Evolutionary conservation across 208 protist genomes (phyloP), one percentile per base, ranked within the genome.

Genomic region (Leptomonas seymouri): DNA sequence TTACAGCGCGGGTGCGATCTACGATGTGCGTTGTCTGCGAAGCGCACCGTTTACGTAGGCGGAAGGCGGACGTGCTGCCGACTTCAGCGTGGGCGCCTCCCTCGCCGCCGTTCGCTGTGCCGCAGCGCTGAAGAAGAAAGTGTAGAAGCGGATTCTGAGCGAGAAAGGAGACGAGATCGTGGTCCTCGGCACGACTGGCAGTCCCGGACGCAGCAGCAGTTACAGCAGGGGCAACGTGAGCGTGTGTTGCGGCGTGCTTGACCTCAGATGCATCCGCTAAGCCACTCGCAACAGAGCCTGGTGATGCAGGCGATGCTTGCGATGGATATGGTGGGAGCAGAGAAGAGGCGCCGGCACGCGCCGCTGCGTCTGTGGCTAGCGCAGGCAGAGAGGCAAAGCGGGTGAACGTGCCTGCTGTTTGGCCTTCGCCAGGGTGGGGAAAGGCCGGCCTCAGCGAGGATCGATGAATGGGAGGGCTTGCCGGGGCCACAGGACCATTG

Each of bases 71-170:
- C 9, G 42, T 3, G 51, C 28, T 18, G 21, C 49, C 12, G 27
- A 9, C 54, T 7, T 25, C 46, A 0, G 6, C 28, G 6, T 5
- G 23, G 23, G 45, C 48, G 7, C 46, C 23, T n/a, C 48, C 48
- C 14, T 12, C 30, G 12, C 15, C 23, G 8, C 51, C 14, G 31
- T 28, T 55, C 46, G 31, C 30, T 8, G 21, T 15, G 1, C 21
- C 53, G 27, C 50, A 61, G 27, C 56, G 56, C 21, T 72, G 55
- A 18, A 72, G 28, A 21, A 72, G n/a, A n/a, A 62, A 53, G 48
- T 72, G 67, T 36, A 72, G 31, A 3, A 72, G 57, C 0, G 67
- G 67, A 27, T 72, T 72, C n/a, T 49, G 56, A 23, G 23, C 7
- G 25, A 72, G 49, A 31, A 72, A 72, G 12, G 14, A 27, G 20